phyloP scores from a whole-genome alignment of 148 eudicot genomes.

The Linanthus parryae region DNA sequence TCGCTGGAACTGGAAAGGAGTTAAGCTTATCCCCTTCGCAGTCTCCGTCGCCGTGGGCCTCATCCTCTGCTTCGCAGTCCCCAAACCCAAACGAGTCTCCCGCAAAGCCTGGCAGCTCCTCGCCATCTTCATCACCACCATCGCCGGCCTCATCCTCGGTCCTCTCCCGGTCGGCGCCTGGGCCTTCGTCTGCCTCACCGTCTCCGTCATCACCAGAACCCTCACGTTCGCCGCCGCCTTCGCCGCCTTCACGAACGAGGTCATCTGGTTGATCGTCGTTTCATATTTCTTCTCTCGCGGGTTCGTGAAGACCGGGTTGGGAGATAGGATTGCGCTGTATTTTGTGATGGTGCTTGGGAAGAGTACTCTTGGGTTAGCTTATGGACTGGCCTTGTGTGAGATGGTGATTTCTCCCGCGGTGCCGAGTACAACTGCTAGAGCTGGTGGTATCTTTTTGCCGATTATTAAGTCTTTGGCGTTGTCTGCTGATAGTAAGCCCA shows the following conservation, averaged over 20 bases:
- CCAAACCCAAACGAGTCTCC: slow-evolving; percentile 54
- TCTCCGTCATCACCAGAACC: slow-evolving; percentile 45
- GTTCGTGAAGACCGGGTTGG: slow-evolving; percentile 78
- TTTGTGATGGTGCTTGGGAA: slow-evolving; percentile 78
- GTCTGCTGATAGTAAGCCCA: slow-evolving; percentile 63
- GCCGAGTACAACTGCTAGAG: slow-evolving; percentile 91
- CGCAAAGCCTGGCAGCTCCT: slow-evolving; percentile 76
- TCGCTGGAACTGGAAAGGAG: slow-evolving; percentile 25
- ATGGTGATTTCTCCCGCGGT: slow-evolving; percentile 81
- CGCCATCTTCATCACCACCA: slow-evolving; percentile 67
- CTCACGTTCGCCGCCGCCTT: slow-evolving; percentile 59
- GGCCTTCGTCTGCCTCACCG: slow-evolving; percentile 62
- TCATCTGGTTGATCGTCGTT: slow-evolving; percentile 79
- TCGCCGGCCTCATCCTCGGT: slow-evolving; percentile 64
- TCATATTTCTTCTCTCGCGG: slow-evolving; percentile 92
- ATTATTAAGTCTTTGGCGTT: slow-evolving; percentile 78
- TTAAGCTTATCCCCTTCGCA: slow-evolving; percentile 25
- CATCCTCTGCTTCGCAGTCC: slow-evolving; percentile 52
- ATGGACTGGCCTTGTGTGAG: slow-evolving; percentile 77
- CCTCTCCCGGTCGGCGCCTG: slow-evolving; percentile 89
- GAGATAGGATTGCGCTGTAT: slow-evolving; percentile 78
- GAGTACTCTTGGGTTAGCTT: slow-evolving; percentile 76
- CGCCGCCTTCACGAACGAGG: slow-evolving; percentile 76
- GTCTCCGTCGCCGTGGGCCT: slow-evolving; percentile 24
- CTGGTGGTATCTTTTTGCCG: slow-evolving; percentile 88